phyloP scores from a whole-genome alignment of 1,284 basidiomycete species.

The Trichosporon ovoides region DNA sequence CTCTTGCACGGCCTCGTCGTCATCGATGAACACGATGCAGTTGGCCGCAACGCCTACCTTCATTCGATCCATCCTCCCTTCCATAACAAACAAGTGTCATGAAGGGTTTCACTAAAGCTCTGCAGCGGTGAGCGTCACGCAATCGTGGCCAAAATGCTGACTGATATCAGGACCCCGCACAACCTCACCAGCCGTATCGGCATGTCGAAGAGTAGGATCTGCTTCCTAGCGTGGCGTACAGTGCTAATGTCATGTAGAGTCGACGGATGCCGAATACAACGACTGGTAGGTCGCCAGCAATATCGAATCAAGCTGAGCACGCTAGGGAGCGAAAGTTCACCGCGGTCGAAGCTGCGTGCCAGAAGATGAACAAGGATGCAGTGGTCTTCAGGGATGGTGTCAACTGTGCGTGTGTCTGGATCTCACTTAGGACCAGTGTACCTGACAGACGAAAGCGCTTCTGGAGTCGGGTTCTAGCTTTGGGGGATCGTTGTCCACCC shows the following conservation, averaged over 20 bases:
- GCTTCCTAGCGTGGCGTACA: no score
- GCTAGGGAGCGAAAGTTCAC: constrained; percentile 64
- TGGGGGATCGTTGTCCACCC: constrained; percentile 65
- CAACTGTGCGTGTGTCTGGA: constrained; percentile 55
- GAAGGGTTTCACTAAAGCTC: constrained; percentile 74
- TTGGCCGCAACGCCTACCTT: neutral
- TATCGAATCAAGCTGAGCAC: neutral
- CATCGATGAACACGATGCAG: neutral
- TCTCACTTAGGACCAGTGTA: neutral
- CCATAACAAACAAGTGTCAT: constrained; percentile 47
- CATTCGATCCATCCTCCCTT: neutral
- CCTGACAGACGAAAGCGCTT: constrained; percentile 56
- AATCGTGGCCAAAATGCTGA: neutral
- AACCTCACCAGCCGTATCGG: constrained; percentile 77
- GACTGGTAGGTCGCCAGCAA: constrained; percentile 37
- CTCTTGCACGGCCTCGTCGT: neutral
- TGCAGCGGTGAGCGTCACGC: constrained; percentile 61
- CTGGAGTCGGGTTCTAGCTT: constrained; percentile 74
- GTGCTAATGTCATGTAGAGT: constrained; percentile 56
- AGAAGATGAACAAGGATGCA: constrained; percentile 88
- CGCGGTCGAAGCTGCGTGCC: constrained; percentile 70
- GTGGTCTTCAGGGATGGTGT: constrained; percentile 81
- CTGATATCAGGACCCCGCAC: constrained; percentile 66
- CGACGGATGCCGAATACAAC: constrained; percentile 73
- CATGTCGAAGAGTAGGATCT: constrained; percentile 75